A percentile compares a stretch with the other conserved stretches of the same genome.
phyloP scores from a whole-genome alignment of 2,329 filamentous ascomycete species.

The Aspergillus sp. region DNA sequence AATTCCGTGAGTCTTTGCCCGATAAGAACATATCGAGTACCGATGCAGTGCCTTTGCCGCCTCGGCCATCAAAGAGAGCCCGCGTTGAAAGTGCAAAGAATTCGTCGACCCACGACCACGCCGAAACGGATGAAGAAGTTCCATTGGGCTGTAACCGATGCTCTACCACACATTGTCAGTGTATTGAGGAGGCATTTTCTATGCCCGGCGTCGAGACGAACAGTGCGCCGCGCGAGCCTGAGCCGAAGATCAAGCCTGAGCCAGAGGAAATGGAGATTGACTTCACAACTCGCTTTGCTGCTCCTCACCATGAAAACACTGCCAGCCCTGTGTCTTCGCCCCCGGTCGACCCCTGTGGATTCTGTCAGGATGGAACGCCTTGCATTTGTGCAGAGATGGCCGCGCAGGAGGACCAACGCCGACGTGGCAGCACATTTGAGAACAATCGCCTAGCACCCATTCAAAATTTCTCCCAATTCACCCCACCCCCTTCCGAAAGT shows the following conservation, averaged over 20 bases:
- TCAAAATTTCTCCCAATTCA: constrained; percentile 49
- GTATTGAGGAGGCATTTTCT: constrained; percentile 57
- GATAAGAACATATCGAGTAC: constrained; percentile 22
- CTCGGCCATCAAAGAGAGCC: constrained; percentile 2
- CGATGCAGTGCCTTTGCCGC: constrained; percentile 40
- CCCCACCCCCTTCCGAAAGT: constrained; percentile 53
- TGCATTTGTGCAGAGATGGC: constrained; percentile 75
- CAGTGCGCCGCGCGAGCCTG: constrained; percentile 53
- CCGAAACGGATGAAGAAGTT: constrained; percentile 35
- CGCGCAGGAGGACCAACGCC: constrained; percentile 41
- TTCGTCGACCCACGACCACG: constrained; percentile 16
- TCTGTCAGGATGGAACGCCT: constrained; percentile 78
- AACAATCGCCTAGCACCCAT: constrained; percentile 46
- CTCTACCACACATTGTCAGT: constrained; percentile 62
- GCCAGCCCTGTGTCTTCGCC: constrained; percentile 32
- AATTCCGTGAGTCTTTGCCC: constrained; percentile 37
- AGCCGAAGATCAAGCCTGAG: constrained; percentile 48
- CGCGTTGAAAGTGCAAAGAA: constrained; percentile 6
- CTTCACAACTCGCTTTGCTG: constrained; percentile 67
- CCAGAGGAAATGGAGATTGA: constrained; percentile 65
- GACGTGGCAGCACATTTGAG: constrained; percentile 46
- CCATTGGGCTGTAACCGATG: constrained; percentile 66
- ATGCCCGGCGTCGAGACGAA: constrained; percentile 42
- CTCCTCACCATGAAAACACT: constrained; percentile 30
- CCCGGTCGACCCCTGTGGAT: constrained; percentile 71